Evolutionary conservation across 139 green algal species (phyloP).

Genomic region (Picochlorum sp.): DNA sequence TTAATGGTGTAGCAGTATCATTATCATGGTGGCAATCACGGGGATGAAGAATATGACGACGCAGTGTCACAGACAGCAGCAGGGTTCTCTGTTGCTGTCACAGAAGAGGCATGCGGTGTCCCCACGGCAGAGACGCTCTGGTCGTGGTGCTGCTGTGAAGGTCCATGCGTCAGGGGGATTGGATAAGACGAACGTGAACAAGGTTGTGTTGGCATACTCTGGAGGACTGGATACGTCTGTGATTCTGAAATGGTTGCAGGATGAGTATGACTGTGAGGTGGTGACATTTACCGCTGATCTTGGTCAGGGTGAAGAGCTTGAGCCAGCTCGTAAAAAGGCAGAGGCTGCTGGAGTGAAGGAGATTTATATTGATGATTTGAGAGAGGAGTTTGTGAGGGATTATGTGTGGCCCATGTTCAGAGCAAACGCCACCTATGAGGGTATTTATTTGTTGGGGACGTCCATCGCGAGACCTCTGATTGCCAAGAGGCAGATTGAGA

Average conservation of each 20-base stretch:
- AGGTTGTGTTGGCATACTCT: constrained; percentile 95
- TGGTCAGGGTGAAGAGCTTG: constrained; percentile 75
- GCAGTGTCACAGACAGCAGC: no score
- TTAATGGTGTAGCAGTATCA: no score
- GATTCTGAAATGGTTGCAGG: constrained; percentile 98
- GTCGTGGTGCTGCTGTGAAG: not conserved
- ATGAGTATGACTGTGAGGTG: constrained; percentile 94
- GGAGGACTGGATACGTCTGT: constrained; percentile 95
- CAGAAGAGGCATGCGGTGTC: no score
- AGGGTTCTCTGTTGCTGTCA: no score
- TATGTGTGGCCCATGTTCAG: constrained; percentile 99
- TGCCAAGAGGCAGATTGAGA: constrained; percentile 98
- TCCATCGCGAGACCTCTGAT: constrained; percentile 98
- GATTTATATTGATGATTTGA: constrained; percentile 96
- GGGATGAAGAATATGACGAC: no score
- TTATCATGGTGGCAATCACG: no score
- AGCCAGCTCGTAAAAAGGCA: constrained; percentile 84
- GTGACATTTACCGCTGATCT: constrained; percentile 96
- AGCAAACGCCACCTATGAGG: constrained; percentile 95
- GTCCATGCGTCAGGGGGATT: not conserved
- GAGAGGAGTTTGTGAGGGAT: constrained; percentile 97
- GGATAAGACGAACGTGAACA: constrained; percentile 37
- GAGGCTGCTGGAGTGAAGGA: constrained; percentile 88
- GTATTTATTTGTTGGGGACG: constrained; percentile 95
- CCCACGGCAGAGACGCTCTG: no score